phyloP scores from a whole-genome alignment of 2,329 filamentous ascomycete genomes.

The Cytospora mali region DNA sequence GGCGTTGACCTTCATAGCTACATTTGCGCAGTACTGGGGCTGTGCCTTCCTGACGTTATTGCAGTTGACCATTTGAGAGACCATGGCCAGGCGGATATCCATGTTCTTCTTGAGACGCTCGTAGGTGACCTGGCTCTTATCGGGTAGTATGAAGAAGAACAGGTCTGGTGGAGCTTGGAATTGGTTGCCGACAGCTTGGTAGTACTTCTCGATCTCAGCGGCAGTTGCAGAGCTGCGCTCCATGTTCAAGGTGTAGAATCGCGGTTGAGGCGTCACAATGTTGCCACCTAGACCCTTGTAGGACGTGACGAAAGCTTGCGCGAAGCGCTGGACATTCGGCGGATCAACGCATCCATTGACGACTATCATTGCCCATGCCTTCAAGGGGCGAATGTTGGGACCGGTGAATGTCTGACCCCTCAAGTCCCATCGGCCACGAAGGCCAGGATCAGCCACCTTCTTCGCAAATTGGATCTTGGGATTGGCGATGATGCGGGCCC shows the following conservation, averaged over 20 bases:
- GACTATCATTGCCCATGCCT: conserved; percentile 74
- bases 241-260: conserved; percentile 36
- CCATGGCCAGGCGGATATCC: conserved; percentile 81
- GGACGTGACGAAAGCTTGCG: conserved; percentile 44
- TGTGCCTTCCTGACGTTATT: conserved; percentile 70
- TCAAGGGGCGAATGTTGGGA: conserved; percentile 64
- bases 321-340: conserved; percentile 62
- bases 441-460: conserved; percentile 61
- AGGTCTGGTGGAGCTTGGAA: conserved; percentile 68
- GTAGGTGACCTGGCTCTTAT: conserved; percentile 73
- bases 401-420: conserved; percentile 76
- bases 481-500: conserved; percentile 70
- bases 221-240: conserved; percentile 45
- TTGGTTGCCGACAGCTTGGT: conserved; percentile 55
- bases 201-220: conserved; percentile 58
- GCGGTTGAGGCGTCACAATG: conserved; percentile 38
- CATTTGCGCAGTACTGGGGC: conserved; percentile 88
- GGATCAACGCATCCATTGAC: conserved; percentile 59
- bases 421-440: conserved; percentile 82
- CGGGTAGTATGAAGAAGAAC: conserved; percentile 75
- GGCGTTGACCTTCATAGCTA: conserved; percentile 94
- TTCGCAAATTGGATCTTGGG: conserved; percentile 72
- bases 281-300: conserved; percentile 56
- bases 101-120: conserved; percentile 85
- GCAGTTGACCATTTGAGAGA: conserved; percentile 80